Conservation (phyloP, 345 rosid genomes). For the Salix exigua region DNA sequence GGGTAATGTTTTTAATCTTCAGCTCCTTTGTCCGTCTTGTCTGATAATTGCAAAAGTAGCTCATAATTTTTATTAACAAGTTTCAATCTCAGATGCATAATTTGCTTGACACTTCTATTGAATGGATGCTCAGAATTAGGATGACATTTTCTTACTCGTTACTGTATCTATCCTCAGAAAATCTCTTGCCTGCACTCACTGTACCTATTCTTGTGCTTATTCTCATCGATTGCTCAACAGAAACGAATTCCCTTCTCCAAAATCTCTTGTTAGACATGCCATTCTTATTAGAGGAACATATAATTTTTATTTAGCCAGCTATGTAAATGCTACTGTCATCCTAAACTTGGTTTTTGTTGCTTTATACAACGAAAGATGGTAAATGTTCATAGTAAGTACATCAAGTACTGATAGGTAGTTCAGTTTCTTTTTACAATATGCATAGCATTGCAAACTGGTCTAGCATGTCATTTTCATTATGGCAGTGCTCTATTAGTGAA, state of each 20-base stretch:
- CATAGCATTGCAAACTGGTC: not conserved
- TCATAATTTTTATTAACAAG: not conserved
- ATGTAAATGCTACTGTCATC: not conserved
- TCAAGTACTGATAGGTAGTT: not conserved
- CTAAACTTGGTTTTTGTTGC: not conserved
- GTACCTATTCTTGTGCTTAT: not conserved
- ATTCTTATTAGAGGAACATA: not conserved
- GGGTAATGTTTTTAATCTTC: conserved; percentile 23
- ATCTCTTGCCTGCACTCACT: not conserved
- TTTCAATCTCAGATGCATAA: not conserved
- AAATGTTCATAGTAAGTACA: not conserved
- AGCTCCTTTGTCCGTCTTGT: not conserved
- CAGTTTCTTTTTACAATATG: not conserved
- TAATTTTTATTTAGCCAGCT: not conserved
- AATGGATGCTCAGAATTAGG: not conserved
- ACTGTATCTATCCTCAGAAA: not conserved
- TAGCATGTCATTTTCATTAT: not conserved
- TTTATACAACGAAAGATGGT: not conserved
- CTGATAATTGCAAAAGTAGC: not conserved
- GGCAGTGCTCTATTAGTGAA: not conserved
- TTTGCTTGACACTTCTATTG: not conserved
- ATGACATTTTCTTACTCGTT: not conserved
- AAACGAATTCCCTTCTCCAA: not conserved
- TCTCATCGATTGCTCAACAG: not conserved
- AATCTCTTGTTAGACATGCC: not conserved